These are phyloP conservation scores for Torrubiella hemipterigena DNA, from an alignment of 2,329 filamentous ascomycete genomes.

Conservation along the genomic window DNA sequence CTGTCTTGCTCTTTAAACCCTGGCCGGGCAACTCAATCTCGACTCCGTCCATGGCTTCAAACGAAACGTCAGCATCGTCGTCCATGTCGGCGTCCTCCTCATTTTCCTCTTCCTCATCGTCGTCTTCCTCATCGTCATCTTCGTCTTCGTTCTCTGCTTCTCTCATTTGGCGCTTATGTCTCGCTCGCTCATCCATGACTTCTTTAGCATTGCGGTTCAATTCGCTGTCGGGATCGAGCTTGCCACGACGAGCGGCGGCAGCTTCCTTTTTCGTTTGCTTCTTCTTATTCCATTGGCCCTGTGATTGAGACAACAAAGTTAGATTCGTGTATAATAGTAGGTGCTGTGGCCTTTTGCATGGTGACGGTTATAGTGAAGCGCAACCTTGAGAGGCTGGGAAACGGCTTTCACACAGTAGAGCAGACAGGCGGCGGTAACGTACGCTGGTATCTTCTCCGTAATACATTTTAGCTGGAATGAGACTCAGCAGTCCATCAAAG, in stretches of 20 bases:
- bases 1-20: conserved; percentile 40
- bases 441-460: conserved; percentile 78
- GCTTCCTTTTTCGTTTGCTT: conserved; percentile 92
- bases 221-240: conserved; percentile 80
- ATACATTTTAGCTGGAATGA: conserved; percentile 85
- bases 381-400: too few species aligned
- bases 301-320: conserved; percentile 10
- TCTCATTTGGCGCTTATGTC: conserved; percentile 70
- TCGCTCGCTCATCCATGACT: conserved; percentile 69
- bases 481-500: conserved; percentile 75
- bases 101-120: conserved; percentile 28
- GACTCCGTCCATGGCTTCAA: conserved; percentile 38
- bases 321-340: conserved; percentile 4
- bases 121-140: conserved; percentile 28
- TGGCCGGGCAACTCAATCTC: conserved; percentile 51
- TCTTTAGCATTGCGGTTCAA: conserved; percentile 76
- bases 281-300: conserved; percentile 89
- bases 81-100: conserved; percentile 30
- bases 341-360: background rate
- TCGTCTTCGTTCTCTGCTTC: conserved; percentile 42
- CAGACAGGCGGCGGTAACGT: conserved; percentile 37
- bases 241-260: conserved; percentile 69
- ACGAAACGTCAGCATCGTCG: conserved; percentile 24
- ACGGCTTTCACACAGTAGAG: too few species aligned
- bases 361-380: too few species aligned